Base-by-base conservation (phyloP, 805 yeast species). In the Kurtzmaniella fragi region DNA sequence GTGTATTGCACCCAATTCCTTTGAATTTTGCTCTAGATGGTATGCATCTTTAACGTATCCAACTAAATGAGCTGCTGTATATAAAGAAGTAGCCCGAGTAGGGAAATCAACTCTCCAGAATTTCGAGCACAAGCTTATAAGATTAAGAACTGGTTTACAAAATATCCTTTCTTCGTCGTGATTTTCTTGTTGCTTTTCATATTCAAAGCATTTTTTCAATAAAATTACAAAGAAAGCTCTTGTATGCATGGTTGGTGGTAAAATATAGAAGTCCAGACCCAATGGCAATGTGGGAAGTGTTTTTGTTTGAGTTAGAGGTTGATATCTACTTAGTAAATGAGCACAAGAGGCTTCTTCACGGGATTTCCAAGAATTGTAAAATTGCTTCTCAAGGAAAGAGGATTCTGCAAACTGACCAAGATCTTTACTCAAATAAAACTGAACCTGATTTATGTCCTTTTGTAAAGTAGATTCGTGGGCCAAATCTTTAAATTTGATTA, bases 41-140 rank as follows among this genome's bases (percentile, higher is more conserved):
- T 61, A 45, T 4, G 54, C 50, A 34, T 64, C 71, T 29, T 53
- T 49, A 37, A 65, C 39, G 15, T 57, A 39, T 2, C 66, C 64
- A 3, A 62, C 42, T 30, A 57, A 43, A 42, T 64, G 69, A 10
- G 63, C 62, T 1, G 83, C 81, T 4, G 78, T 71, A 39, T 71
- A 76, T 5, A 80, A 42, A 6, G 76, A 47, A 0, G 73, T 65
- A 0, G 78, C 73, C 35, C 74, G 59, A 0, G 85, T 65, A 0
- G 78, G 62, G 5, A 54, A 56, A 42, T 71, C 73, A 4, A 82
- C 55, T 41, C 84, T 62, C 93, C 93, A 84, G 38, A 75, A 64
- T 31, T 62, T 67, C 5, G 77, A 62, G 39, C 77, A 73, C 12
- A 66, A 54, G 1, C 52, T 56, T 3, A 82, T 48, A 10, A 82